phyloP scores from a whole-genome alignment of 441 rosid genomes.

The Hura crepitans region DNA sequence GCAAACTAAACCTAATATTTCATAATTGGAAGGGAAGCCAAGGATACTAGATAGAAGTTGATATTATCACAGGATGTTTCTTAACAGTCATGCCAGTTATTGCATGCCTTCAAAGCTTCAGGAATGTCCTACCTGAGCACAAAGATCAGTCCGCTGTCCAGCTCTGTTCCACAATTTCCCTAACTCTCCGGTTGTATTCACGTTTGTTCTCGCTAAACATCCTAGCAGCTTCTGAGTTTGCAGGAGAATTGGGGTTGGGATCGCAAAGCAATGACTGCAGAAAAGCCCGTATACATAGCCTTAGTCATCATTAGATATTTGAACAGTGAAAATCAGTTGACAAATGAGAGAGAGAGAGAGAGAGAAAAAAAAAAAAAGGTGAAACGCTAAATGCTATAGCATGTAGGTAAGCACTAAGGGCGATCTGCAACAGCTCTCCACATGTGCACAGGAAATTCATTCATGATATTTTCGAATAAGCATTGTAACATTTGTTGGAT shows the following conservation, averaged over 20 bases:
- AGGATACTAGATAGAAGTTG: constrained; percentile 15
- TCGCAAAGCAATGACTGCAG: constrained; percentile 56
- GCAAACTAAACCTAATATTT: constrained; percentile 13
- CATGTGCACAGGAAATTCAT: neutral
- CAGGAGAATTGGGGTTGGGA: constrained; percentile 60
- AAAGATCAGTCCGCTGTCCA: constrained; percentile 46
- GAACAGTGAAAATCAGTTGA: neutral
- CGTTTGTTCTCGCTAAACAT: constrained; percentile 61
- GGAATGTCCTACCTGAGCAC: neutral
- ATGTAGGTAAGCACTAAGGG: too few relatives aligned
- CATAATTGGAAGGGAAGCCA: constrained; percentile 12
- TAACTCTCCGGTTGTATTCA: constrained; percentile 50
- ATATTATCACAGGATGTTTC: constrained; percentile 1
- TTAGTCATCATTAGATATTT: neutral
- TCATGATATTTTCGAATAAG: neutral
- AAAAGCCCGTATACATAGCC: neutral
- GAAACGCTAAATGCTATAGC: too few relatives aligned
- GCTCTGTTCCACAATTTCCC: constrained; percentile 63
- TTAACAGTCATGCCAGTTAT: neutral
- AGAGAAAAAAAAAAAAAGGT: neutral
- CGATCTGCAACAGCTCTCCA: neutral
- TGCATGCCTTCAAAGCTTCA: constrained; percentile 19
- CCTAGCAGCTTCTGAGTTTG: constrained; percentile 55
- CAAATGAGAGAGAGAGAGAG: neutral
- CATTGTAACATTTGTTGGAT: neutral